A percentile compares a stretch with the other conserved stretches of the same genome.
Conservation (phyloP, 1,284 basidiomycete species). For the Pisolithus thermaeus region DNA sequence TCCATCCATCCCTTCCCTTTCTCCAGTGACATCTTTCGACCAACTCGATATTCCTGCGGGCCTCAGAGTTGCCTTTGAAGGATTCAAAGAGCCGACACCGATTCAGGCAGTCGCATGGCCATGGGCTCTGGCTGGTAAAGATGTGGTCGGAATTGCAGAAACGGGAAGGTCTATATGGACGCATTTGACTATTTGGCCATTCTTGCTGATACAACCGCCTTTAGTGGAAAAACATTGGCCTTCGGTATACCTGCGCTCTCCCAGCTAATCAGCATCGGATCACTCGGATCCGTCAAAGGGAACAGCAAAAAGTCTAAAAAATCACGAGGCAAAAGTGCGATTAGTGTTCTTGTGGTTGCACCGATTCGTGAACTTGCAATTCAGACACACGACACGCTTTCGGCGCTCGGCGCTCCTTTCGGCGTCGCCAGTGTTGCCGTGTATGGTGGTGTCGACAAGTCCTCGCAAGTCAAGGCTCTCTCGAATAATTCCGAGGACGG, state of each 20-base stretch:
- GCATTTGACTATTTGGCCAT: neutral
- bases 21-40: conserved; percentile 76
- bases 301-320: conserved; percentile 29
- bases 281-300: conserved; percentile 14
- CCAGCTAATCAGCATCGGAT: conserved; percentile 46
- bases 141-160: conserved; percentile 96
- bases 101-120: conserved; percentile 98
- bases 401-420: conserved; percentile 68
- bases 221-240: conserved; percentile 91
- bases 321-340: conserved; percentile 28
- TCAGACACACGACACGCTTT: conserved; percentile 88
- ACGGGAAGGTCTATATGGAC: conserved; percentile 68
- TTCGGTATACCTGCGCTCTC: conserved; percentile 90
- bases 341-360: conserved; percentile 83
- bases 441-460: conserved; percentile 89
- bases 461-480: conserved; percentile 65
- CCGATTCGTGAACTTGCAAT: conserved; percentile 94
- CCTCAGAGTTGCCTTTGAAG: conserved; percentile 57
- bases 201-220: conserved; percentile 2
- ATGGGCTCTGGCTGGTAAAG: conserved; percentile 72
- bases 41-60: conserved; percentile 64
- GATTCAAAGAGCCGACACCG: conserved; percentile 88
- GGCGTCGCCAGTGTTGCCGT: conserved; percentile 79
- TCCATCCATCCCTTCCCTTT: conserved; percentile 38
- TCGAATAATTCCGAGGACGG: conserved; percentile 45